A percentile compares a stretch with the other conserved stretches of the same genome.
Evolutionary conservation across 2,329 filamentous ascomycete genomes (phyloP).

Genomic region (Penicillium sp.): DNA sequence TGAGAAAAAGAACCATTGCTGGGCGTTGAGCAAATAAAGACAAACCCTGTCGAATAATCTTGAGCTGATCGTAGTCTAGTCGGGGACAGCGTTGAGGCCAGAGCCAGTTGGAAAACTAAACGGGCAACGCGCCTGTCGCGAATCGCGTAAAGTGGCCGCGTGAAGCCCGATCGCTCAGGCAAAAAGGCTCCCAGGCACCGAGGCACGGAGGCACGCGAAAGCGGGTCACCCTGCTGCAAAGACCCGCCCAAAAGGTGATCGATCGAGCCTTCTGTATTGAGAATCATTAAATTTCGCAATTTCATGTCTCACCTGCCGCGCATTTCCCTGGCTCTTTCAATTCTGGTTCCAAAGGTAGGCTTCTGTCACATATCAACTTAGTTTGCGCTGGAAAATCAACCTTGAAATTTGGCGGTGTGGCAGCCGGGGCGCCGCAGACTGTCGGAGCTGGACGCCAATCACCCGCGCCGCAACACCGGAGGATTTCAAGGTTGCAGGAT

Average conservation of each 20-base stretch:
- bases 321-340: not conserved
- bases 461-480: not conserved
- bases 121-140: slow-evolving; percentile 24
- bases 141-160: slow-evolving; percentile 44
- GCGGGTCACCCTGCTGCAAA: not conserved
- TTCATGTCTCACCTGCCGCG: too few species aligned
- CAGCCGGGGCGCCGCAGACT: not conserved
- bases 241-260: not conserved
- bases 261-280: not conserved
- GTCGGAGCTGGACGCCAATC: not conserved
- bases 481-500: not conserved
- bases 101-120: slow-evolving; percentile 24
- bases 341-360: too few species aligned
- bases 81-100: slow-evolving; percentile 13
- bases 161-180: slow-evolving; percentile 30
- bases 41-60: slow-evolving; percentile 9
- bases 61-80: slow-evolving; percentile 2
- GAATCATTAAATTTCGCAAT: not conserved
- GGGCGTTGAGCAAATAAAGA: slow-evolving; percentile 11
- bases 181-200: slow-evolving; percentile 17
- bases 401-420: not conserved
- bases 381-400: not conserved
- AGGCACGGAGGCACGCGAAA: not conserved
- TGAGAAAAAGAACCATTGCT: slow-evolving; percentile 36
- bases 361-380: too few species aligned